Percentiles rank a stretch among this genome's conserved stretches.
phyloP scores from a whole-genome alignment of 139 green algal species.

The Pleodorina starrii region DNA sequence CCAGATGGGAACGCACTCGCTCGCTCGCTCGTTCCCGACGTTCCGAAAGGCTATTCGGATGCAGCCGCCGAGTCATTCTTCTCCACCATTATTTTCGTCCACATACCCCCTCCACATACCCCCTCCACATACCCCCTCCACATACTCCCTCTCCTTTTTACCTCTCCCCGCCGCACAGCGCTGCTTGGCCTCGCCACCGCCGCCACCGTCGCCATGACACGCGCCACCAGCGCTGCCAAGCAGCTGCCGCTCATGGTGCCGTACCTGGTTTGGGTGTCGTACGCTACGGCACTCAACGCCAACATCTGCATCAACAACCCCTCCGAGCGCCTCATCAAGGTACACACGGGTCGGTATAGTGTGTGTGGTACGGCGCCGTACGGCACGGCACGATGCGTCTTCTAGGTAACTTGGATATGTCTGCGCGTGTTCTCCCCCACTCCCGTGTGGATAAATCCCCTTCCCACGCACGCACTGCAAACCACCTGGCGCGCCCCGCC shows the following conservation, averaged over 20 bases:
- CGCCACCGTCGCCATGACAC: slow-evolving; percentile 57
- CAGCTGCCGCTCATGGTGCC: slow-evolving; percentile 64
- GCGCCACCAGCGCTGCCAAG: not conserved
- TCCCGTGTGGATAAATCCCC: not conserved
- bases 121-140: not conserved
- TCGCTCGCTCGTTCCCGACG: no score
- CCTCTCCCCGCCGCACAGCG: slow-evolving; percentile 45
- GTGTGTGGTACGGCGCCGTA: no score
- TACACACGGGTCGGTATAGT: no score
- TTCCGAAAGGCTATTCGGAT: no score
- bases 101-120: not conserved
- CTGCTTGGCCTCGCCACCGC: slow-evolving; percentile 61
- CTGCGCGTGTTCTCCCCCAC: no score
- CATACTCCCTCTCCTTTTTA: not conserved
- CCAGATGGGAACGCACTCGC: no score
- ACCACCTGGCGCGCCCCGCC: no score
- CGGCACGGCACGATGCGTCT: no score
- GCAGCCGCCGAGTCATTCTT: no score
- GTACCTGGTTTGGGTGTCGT: slow-evolving; percentile 64
- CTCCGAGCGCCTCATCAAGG: slow-evolving; percentile 44
- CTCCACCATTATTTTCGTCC: no score
- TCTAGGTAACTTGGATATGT: no score
- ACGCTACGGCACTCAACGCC: slow-evolving; percentile 50
- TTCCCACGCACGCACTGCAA: not conserved
- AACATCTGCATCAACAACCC: slow-evolving; percentile 43